Conservation (phyloP, 257 asterid species). For the Ilex asprella region DNA sequence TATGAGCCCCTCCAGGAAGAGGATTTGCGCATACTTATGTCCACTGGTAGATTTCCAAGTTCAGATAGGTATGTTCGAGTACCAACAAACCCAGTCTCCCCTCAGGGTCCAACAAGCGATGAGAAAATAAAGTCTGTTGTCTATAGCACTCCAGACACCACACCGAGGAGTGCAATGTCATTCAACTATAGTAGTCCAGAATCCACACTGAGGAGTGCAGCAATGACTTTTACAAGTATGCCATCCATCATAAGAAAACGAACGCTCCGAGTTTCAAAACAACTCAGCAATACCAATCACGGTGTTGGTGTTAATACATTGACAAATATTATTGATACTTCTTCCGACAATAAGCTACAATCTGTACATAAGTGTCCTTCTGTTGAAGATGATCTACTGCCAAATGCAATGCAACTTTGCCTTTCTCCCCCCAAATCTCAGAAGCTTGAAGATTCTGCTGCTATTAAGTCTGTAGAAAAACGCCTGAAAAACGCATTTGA, state of each 20-base stretch:
- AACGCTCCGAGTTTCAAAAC: slow-evolving; percentile 1
- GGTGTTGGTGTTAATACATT: background rate
- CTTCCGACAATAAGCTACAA: background rate
- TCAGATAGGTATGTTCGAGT: slow-evolving; percentile 14
- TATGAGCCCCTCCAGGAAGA: slow-evolving; percentile 24
- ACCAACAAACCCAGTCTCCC: slow-evolving; percentile 2
- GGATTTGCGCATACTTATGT: slow-evolving; percentile 11
- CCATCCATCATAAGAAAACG: slow-evolving; percentile 43
- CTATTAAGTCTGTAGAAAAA: slow-evolving; percentile 21
- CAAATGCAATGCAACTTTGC: background rate
- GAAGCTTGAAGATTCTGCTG: slow-evolving; percentile 15
- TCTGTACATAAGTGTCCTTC: background rate
- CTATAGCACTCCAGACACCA: slow-evolving; percentile 10
- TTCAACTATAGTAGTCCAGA: slow-evolving; percentile 4
- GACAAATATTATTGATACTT: slow-evolving; percentile 3
- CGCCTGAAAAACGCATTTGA: slow-evolving; percentile 24
- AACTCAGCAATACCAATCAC: background rate
- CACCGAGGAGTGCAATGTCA: slow-evolving; percentile 16
- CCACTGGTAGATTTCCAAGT: slow-evolving; percentile 30
- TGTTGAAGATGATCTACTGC: slow-evolving; percentile 10
- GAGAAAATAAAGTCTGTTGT: slow-evolving; percentile 5
- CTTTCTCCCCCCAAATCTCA: slow-evolving; percentile 10
- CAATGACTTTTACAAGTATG: slow-evolving; percentile 19
- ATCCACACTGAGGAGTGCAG: slow-evolving; percentile 25
- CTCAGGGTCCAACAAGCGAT: slow-evolving; percentile 1